Evolutionary conservation across 177 flowering plant genomes (phyloP), one percentile per base, ranked within the genome.

Genomic region (Tripterygium wilfordii): DNA sequence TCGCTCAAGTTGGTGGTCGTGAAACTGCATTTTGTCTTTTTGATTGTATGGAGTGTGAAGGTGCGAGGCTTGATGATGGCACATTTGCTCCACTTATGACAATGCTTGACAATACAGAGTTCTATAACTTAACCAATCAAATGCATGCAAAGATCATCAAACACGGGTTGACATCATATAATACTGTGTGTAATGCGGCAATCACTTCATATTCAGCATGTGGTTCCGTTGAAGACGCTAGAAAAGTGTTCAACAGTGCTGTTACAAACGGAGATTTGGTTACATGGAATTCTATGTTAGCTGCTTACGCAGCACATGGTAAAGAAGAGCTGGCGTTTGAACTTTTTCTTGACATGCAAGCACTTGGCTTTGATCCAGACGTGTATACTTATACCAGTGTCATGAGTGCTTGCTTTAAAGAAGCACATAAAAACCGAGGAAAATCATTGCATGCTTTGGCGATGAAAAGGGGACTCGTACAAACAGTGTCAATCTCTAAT

Each of bases 251-350:
- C 64, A 60, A 68, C 36, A 31, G 59, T 38, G 64, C 65, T 45
- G 48, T 36, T 53, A 70, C 48, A 16, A 22, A 21, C 2, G 57
- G 62, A 25, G 94, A 90, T 67, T 50, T 79, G 54, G 88, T 90
- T 33, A 72, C 91, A 2, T 84, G 87, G 88, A 90, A 87, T 49
- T 74, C 94, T 12, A 80, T 87, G 91, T 46, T 90, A 5, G 83
- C 82, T 2, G 91, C 91, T 29, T 87, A 68, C 62, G 61, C 70
- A 10, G 49, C 41, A 9, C 74, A 75, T 58, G 48, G 51, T 45
- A 52, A 43, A 42, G 68, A 56, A 36, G 48, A 33, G 0, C 53
- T 23, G 55, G 87, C 82, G 12, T 47, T 80, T 36, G 36, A 64
- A 48, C 68, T 82, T 32, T 85, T 87, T 48, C 31, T 66, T 18